Percentiles rank a stretch among this genome's conserved stretches.
These are phyloP conservation scores for Fraxinus nigra DNA, from an alignment of 305 asterid species.

Conservation along the genomic window DNA sequence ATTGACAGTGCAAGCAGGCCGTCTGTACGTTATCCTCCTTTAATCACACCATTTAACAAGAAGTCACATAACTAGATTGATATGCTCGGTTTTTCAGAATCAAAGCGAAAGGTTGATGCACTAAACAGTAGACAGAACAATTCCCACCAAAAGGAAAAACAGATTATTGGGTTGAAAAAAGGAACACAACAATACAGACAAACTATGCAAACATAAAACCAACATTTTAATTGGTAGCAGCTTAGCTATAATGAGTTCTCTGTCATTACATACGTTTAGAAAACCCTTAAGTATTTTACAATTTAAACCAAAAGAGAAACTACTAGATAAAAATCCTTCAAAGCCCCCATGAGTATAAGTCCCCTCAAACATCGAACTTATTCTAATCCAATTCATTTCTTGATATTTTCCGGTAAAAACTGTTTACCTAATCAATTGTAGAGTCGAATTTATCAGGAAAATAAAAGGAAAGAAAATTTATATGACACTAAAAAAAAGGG, in stretches of 20 bases:
- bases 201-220: background rate
- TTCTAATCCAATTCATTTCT: background rate
- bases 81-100: background rate
- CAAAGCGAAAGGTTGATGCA: background rate
- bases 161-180: background rate
- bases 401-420: background rate
- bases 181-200: background rate
- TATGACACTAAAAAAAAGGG: background rate
- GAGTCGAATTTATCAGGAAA: background rate
- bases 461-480: background rate
- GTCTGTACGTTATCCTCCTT: background rate
- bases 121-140: background rate
- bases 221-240: background rate
- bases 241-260: background rate
- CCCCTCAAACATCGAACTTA: background rate
- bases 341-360: background rate
- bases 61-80: background rate
- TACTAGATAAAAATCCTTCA: background rate
- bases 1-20: background rate
- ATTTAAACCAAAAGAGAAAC: background rate
- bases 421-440: background rate
- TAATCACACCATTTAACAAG: background rate
- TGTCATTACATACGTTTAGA: background rate
- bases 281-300: background rate
- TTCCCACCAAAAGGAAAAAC: background rate